These are phyloP conservation scores for Xylaria curta DNA, from an alignment of 495 filamentous ascomycete species.

Conservation along the genomic window DNA sequence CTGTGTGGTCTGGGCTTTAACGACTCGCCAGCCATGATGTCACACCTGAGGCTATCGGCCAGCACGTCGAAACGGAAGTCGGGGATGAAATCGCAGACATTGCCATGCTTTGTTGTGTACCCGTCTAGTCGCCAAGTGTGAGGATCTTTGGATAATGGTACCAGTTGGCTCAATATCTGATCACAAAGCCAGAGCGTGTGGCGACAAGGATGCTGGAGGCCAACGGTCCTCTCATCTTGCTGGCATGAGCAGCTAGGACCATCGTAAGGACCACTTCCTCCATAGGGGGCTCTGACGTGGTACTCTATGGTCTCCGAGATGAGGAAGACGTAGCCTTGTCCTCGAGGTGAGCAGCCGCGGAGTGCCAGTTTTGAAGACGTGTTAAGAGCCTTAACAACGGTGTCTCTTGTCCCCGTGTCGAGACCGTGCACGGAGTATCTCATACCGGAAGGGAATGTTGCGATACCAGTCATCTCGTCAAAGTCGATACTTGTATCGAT, in stretches of 20 bases:
- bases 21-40: constrained; percentile 43
- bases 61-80: constrained; percentile 53
- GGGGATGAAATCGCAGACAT: constrained; percentile 49
- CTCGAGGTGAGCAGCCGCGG: constrained; percentile 49
- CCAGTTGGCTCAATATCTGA: constrained; percentile 47
- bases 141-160: constrained; percentile 44
- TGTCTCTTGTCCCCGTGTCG: constrained; percentile 34
- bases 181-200: constrained; percentile 58
- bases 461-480: constrained; percentile 39
- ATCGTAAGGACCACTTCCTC: constrained; percentile 44
- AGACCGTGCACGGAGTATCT: constrained; percentile 42
- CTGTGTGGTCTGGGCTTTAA: constrained; percentile 40
- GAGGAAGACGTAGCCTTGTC: constrained; percentile 53
- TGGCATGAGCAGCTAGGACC: constrained; percentile 50
- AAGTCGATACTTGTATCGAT: constrained; percentile 41
- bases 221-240: constrained; percentile 32
- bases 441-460: constrained; percentile 46
- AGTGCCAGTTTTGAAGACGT: constrained; percentile 49
- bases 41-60: constrained; percentile 52
- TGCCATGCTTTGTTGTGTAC: constrained; percentile 49
- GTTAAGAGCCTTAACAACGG: constrained; percentile 35
- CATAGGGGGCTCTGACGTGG: constrained; percentile 49
- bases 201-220: constrained; percentile 47
- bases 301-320: constrained; percentile 54
- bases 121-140: constrained; percentile 45